Conservation (phyloP, 2,329 filamentous ascomycete genomes). For the Onygenales sp. region DNA sequence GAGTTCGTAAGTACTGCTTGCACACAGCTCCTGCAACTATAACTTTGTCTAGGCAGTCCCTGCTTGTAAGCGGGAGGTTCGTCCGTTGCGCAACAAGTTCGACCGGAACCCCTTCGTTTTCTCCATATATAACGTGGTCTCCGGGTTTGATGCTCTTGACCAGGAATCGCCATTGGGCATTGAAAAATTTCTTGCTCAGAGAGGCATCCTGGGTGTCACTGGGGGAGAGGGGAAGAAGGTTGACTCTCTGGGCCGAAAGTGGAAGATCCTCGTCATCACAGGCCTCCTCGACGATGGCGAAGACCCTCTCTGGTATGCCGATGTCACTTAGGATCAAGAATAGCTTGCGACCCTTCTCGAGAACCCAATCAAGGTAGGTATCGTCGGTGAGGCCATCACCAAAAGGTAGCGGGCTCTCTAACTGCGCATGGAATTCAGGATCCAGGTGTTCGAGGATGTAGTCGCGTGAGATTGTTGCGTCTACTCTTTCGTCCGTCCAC, state of each 20-base stretch:
- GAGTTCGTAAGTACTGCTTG: slow-evolving; percentile 28
- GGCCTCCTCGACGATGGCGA: slow-evolving; percentile 50
- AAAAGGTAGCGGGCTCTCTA: slow-evolving; percentile 29
- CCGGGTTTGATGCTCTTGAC: slow-evolving; percentile 47
- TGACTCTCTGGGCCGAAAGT: slow-evolving; percentile 45
- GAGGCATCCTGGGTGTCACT: slow-evolving; percentile 30
- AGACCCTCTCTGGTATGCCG: slow-evolving; percentile 54
- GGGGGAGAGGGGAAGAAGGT: slow-evolving; percentile 43
- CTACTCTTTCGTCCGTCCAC: slow-evolving; percentile 39
- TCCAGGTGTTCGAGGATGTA: slow-evolving; percentile 28
- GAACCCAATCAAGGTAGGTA: slow-evolving; percentile 55
- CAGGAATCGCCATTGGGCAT: slow-evolving; percentile 50
- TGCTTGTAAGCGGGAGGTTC: slow-evolving; percentile 22
- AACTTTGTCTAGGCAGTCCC: slow-evolving; percentile 32
- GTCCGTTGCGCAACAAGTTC: slow-evolving; percentile 43
- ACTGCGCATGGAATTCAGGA: slow-evolving; percentile 20
- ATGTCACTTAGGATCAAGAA: slow-evolving; percentile 52
- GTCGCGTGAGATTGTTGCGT: slow-evolving; percentile 31
- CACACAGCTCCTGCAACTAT: slow-evolving; percentile 28
- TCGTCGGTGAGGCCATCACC: slow-evolving; percentile 38
- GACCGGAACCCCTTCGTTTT: slow-evolving; percentile 51
- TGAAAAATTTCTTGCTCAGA: slow-evolving; percentile 49
- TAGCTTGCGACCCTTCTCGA: slow-evolving; percentile 46
- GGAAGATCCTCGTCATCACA: slow-evolving; percentile 55
- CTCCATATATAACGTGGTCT: slow-evolving; percentile 48